A percentile compares a stretch with the other conserved stretches of the same genome.
Conservation (phyloP, 2,329 filamentous ascomycete species). For the Colletotrichum cereale region DNA sequence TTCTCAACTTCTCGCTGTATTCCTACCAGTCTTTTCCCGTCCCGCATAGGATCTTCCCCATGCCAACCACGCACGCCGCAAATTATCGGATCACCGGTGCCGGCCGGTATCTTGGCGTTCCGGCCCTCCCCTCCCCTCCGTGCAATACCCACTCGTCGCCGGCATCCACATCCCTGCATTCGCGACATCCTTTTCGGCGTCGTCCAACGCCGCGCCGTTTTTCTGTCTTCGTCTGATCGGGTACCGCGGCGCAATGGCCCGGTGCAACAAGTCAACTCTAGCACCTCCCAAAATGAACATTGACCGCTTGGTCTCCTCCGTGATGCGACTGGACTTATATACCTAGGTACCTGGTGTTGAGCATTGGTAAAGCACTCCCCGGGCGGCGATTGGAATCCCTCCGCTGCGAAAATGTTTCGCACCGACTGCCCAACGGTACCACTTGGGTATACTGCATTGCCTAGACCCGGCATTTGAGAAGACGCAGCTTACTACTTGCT, state of each 20-base stretch:
- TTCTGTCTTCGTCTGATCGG: neutral
- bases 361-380: neutral
- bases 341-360: neutral
- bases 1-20: neutral
- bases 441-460: neutral
- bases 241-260: neutral
- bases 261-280: neutral
- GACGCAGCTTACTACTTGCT: too few relatives aligned
- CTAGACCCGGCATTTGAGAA: neutral
- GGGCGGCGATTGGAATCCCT: neutral
- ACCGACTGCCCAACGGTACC: neutral
- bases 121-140: slow-evolving; percentile 14
- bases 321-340: neutral
- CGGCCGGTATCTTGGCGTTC: slow-evolving; percentile 26
- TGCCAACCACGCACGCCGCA: slow-evolving; percentile 3
- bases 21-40: too few relatives aligned
- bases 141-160: slow-evolving; percentile 12
- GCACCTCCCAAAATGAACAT: neutral
- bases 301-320: neutral
- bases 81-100: slow-evolving; percentile 12
- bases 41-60: neutral
- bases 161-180: slow-evolving; percentile 20
- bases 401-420: neutral
- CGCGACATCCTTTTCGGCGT: neutral
- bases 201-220: neutral